Conservation (phyloP, 306 rosid species). For the Trifolium dubium region DNA sequence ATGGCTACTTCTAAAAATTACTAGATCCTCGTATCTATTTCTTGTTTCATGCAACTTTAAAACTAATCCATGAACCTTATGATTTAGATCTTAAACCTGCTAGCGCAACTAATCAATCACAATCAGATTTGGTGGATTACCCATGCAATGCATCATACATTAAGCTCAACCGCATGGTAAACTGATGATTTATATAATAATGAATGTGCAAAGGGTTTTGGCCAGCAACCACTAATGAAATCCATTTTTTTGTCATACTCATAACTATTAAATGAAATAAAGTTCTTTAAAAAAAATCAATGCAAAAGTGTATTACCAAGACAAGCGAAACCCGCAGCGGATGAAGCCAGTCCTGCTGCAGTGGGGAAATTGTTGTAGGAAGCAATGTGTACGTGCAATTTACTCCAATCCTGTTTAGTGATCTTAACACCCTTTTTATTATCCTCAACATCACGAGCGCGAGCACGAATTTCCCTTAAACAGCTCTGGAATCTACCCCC, state of each 20-base stretch:
- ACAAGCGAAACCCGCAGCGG: conserved; percentile 98
- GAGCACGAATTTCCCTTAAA: conserved; percentile 83
- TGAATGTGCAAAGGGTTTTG: not conserved
- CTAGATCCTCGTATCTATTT: conserved; percentile 15
- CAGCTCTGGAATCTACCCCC: conserved; percentile 92
- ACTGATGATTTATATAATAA: not conserved
- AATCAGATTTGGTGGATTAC: conserved; percentile 19
- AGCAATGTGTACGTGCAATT: conserved; percentile 80
- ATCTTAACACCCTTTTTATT: conserved; percentile 77
- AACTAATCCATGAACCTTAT: not conserved
- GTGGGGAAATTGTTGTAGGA: conserved; percentile 97
- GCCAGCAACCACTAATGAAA: conserved; percentile 33
- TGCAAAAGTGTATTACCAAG: conserved; percentile 59
- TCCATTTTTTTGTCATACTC: not conserved
- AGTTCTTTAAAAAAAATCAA: not conserved
- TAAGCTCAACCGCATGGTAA: not conserved
- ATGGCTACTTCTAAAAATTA: conserved; percentile 9
- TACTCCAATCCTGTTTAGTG: conserved; percentile 77
- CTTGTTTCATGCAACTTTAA: conserved; percentile 1
- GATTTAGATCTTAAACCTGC: conserved; percentile 13
- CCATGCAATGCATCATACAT: conserved; percentile 1
- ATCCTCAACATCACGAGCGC: conserved; percentile 83
- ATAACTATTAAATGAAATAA: conserved; percentile 25
- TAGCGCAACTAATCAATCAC: conserved; percentile 26
- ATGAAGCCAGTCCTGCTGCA: conserved; percentile 98